Evolutionary conservation across 2,329 filamentous ascomycete genomes (phyloP).

Genomic region (Neoascochyta sp.): DNA sequence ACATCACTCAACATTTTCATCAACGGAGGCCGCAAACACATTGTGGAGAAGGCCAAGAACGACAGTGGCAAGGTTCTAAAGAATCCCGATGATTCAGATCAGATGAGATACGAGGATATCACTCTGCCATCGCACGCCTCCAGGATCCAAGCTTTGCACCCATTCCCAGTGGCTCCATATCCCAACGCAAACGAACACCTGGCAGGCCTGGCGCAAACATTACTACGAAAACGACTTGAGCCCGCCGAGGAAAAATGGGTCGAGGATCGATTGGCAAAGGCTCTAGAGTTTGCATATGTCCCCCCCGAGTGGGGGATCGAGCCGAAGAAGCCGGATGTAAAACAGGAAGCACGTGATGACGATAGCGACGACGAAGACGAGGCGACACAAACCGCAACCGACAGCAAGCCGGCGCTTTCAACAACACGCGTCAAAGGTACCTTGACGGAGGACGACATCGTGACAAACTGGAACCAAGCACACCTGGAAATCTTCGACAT

Average conservation of each 20-base stretch:
- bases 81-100: conserved; percentile 2
- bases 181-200: conserved; percentile 16
- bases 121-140: conserved; percentile 8
- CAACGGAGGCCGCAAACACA: conserved; percentile 20
- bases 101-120: conserved; percentile 5
- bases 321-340: conserved; percentile 11
- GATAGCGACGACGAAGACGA: conserved; percentile 7
- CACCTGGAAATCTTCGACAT: conserved; percentile 16
- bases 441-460: conserved; percentile 18
- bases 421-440: conserved; percentile 16
- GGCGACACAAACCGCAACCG: conserved; percentile 9
- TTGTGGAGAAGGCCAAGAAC: conserved; percentile 10
- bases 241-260: conserved; percentile 30
- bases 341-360: conserved; percentile 12
- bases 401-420: conserved; percentile 10
- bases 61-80: conserved; percentile 11
- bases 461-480: conserved; percentile 18
- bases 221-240: conserved; percentile 26
- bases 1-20: conserved; percentile 17
- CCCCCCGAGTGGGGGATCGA: conserved; percentile 30
- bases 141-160: conserved; percentile 16
- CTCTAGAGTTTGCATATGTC: conserved; percentile 28
- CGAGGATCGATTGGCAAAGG: conserved; percentile 24
- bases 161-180: conserved; percentile 25
- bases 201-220: conserved; percentile 16